A percentile compares a stretch with the other conserved stretches of the same genome.
Evolutionary conservation across 2,329 filamentous ascomycete genomes (phyloP).

Genomic region (Cytospora chrysosperma): DNA sequence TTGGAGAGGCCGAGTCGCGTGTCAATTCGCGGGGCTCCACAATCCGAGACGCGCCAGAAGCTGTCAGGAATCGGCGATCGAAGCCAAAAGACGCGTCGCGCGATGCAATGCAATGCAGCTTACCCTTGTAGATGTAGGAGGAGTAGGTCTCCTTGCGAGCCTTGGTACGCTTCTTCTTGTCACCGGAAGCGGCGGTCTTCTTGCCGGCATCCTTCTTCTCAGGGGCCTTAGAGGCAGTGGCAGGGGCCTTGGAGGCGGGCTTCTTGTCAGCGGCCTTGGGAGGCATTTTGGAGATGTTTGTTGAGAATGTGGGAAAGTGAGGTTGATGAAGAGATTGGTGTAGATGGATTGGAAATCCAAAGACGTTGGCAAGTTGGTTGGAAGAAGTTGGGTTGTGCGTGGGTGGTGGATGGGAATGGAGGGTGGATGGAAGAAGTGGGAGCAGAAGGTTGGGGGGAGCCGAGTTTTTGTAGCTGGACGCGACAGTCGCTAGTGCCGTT

Average conservation of each 20-base stretch:
- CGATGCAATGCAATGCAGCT: conserved; percentile 34
- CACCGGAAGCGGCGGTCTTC: conserved; percentile 94
- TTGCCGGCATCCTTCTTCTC: conserved; percentile 99
- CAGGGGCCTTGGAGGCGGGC: conserved; percentile 95
- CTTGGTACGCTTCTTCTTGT: conserved; percentile 99
- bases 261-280: conserved; percentile 99
- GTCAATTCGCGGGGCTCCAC: not conserved
- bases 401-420: conserved; percentile 39
- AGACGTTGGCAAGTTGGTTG: conserved; percentile 27
- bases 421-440: conserved; percentile 46
- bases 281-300: conserved; percentile 69
- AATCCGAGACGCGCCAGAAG: not conserved
- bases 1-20: conserved; percentile 2
- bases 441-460: conserved; percentile 48
- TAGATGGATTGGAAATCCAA: conserved; percentile 26
- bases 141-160: conserved; percentile 99
- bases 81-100: conserved; percentile 25
- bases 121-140: conserved; percentile 99
- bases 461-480: conserved; percentile 63
- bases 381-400: conserved; percentile 32
- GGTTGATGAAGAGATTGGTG: conserved; percentile 26
- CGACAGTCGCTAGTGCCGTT: conserved; percentile 49
- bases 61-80: conserved; percentile 14
- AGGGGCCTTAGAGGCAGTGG: conserved; percentile 63
- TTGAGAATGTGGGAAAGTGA: conserved; percentile 9